Evolutionary conservation across 208 protist species (phyloP).

Genomic region (Angomonas ambiguus): DNA sequence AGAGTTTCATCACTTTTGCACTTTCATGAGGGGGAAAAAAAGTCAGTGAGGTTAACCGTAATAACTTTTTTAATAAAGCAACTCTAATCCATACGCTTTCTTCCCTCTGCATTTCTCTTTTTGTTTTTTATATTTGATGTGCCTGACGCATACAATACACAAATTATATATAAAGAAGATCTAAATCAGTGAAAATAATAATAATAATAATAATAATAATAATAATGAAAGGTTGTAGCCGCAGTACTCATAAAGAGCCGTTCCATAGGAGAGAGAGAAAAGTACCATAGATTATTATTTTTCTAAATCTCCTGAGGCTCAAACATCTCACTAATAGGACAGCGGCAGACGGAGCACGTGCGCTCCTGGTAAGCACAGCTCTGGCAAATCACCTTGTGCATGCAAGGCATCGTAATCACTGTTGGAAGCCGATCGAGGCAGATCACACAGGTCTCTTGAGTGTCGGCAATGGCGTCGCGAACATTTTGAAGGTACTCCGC

Average conservation of each 20-base stretch:
- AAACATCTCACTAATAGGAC: slow-evolving; percentile 74
- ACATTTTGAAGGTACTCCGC: slow-evolving; percentile 84
- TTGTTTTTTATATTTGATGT: too few relatives aligned
- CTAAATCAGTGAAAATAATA: too few relatives aligned
- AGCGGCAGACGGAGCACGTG: slow-evolving; percentile 71
- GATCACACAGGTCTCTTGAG: slow-evolving; percentile 78
- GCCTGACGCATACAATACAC: too few relatives aligned
- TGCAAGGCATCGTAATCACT: slow-evolving; percentile 79
- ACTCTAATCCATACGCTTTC: too few relatives aligned
- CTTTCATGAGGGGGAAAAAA: too few relatives aligned
- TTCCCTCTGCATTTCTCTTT: too few relatives aligned
- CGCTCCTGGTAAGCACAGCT: slow-evolving; percentile 49
- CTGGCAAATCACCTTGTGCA: slow-evolving; percentile 79
- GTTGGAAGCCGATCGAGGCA: slow-evolving; percentile 78
- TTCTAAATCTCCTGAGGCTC: slow-evolving; percentile 71
- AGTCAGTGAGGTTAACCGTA: too few relatives aligned
- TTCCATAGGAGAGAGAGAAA: slow-evolving; percentile 11
- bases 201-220: slow-evolving; percentile 8
- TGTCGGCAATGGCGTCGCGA: slow-evolving; percentile 55
- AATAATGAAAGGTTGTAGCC: neutral
- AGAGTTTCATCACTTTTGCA: too few relatives aligned
- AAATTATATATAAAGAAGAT: too few relatives aligned
- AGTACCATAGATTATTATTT: too few relatives aligned
- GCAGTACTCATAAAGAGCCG: neutral
- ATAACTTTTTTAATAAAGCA: too few relatives aligned